phyloP scores from a whole-genome alignment of 805 yeast species.

The Candida boidinii region DNA sequence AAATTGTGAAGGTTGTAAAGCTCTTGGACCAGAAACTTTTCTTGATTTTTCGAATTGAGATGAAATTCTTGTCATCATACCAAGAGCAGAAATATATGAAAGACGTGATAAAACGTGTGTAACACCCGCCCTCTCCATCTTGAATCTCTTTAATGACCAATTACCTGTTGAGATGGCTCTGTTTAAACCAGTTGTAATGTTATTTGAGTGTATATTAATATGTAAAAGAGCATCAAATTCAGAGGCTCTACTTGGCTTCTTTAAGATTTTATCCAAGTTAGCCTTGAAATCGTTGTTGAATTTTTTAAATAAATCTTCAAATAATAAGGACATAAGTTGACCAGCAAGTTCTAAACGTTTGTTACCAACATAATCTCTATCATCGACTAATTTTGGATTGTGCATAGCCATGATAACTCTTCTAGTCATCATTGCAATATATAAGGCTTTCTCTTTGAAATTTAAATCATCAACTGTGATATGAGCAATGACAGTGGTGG shows the following conservation, averaged over 20 bases:
- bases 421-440: constrained; percentile 94
- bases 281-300: constrained; percentile 93
- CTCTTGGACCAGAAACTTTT: constrained; percentile 98
- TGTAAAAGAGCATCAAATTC: constrained; percentile 91
- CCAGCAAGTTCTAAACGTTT: constrained; percentile 96
- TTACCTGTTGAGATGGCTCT: constrained; percentile 98
- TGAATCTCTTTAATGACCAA: constrained; percentile 97
- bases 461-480: constrained; percentile 74
- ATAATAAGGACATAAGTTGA: constrained; percentile 86
- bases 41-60: constrained; percentile 98
- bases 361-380: constrained; percentile 97
- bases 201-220: constrained; percentile 84
- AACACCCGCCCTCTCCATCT: constrained; percentile 99
- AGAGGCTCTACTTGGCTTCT: constrained; percentile 88
- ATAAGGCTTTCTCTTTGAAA: constrained; percentile 88
- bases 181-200: constrained; percentile 88
- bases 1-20: constrained; percentile 96
- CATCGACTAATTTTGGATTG: constrained; percentile 93
- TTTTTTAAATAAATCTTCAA: constrained; percentile 95
- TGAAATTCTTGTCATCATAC: constrained; percentile 99
- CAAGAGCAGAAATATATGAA: constrained; percentile 89
- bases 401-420: constrained; percentile 93
- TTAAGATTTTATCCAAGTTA: constrained; percentile 85
- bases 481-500: constrained; percentile 94
- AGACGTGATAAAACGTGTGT: constrained; percentile 91